A percentile compares a stretch with the other conserved stretches of the same genome.
phyloP scores from a whole-genome alignment of 208 protist species.

The Trypanosomatidae sp. region DNA sequence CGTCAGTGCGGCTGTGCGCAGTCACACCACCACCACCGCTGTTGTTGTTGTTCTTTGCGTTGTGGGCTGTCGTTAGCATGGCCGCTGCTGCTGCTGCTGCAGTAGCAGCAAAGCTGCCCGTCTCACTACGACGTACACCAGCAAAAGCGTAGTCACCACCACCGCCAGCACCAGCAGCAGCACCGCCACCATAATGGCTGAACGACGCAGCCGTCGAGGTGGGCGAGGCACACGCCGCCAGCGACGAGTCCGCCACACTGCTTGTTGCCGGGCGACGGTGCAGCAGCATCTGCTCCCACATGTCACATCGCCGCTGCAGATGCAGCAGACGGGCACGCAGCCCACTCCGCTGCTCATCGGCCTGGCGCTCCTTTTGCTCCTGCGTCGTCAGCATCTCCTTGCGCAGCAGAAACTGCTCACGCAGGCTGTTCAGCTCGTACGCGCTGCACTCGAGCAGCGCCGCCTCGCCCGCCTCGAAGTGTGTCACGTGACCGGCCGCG shows the following conservation, averaged over 20 bases:
- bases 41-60: no score
- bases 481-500: conserved; percentile 29
- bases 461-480: conserved; percentile 51
- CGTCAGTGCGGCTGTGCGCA: no score
- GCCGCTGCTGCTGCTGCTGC: no score
- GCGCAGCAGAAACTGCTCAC: conserved; percentile 48
- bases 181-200: no score
- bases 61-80: no score
- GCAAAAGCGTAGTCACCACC: no score
- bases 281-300: conserved; percentile 37
- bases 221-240: neutral
- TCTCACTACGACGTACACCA: no score
- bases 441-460: conserved; percentile 36
- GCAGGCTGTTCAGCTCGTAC: conserved; percentile 50
- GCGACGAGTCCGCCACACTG: neutral
- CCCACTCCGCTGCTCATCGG: conserved; percentile 24
- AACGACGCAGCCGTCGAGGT: neutral
- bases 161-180: no score
- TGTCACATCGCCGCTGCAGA: conserved; percentile 13
- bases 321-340: conserved; percentile 16
- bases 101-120: no score
- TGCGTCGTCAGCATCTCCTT: conserved; percentile 61
- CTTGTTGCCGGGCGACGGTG: conserved; percentile 3
- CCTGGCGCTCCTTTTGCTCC: conserved; percentile 42
- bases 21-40: no score